Evolutionary conservation across 441 rosid species (phyloP).

Genomic region (Pelargonium cotyledonis): DNA sequence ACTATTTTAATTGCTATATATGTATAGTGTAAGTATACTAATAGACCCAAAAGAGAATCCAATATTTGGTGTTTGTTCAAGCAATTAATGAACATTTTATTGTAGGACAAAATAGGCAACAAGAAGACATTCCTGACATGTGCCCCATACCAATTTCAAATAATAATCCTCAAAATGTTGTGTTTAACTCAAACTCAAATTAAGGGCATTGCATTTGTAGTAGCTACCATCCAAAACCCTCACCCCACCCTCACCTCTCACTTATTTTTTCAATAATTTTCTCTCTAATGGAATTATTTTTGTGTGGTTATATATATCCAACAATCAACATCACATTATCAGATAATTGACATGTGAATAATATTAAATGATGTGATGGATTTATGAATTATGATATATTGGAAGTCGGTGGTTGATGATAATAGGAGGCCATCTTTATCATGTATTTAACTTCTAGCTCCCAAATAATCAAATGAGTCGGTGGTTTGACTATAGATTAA

Average conservation of each 20-base stretch:
- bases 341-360: not conserved
- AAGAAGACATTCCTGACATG: not conserved
- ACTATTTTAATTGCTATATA: too few species aligned
- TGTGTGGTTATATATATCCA: not conserved
- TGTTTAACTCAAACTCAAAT: not conserved
- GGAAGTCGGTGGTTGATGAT: not conserved
- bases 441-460: too few species aligned
- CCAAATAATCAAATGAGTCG: too few species aligned
- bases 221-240: not conserved
- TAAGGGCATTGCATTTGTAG: not conserved
- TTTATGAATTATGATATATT: not conserved
- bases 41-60: not conserved
- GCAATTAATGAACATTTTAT: not conserved
- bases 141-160: not conserved
- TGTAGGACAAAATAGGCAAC: not conserved
- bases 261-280: not conserved
- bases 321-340: not conserved
- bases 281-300: not conserved
- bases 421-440: not conserved
- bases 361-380: not conserved
- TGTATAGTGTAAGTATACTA: too few species aligned
- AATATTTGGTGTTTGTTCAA: not conserved
- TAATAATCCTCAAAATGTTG: not conserved
- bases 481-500: too few species aligned
- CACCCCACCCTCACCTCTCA: not conserved